Evolutionary conservation across 768 basidiomycete species (phyloP), one percentile per base, ranked within the genome.

Genomic region (Tulasnella sp.): DNA sequence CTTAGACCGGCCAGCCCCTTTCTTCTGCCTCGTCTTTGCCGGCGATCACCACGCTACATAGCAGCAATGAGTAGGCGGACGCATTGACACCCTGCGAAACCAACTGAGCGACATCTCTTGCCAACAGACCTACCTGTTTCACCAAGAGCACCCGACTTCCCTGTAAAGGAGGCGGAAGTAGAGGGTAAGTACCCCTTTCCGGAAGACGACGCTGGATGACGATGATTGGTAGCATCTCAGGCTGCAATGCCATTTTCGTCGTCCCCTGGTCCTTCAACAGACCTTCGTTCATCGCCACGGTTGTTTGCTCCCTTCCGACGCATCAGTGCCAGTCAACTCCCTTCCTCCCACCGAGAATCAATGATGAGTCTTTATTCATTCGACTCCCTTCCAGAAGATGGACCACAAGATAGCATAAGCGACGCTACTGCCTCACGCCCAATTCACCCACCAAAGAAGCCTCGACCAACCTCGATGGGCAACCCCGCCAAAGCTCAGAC

Each of bases 331-430:
- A 7, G 32, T 46, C 11, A 63, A 32, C 63, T 70, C 37, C 17
- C 69, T 70, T 12, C 75, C 74, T 45, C 62, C 75, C 7, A 83
- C 60, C 71, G 84, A 35, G 76, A 81, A 40, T 86, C 85, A 0
- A 74, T 84, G 9, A 77, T 76, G 46, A 87, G 84, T 66, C 72
- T 86, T 15, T 74, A 79, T 4, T 87, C 88, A 0, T 80, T 83
- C 63, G 84, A 85, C 58, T 86, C 85, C 0, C 70, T 83, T 7
- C 73, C 77, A 3, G 84, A 85, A 64, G 76, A 77, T 35, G 68
- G 32, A 15, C 46, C 42, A 25, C 50, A 29, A 12, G 21, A n/a
- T 63, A 35, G 57, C 64, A 19, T 43, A 59, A 12, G 57, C 65
- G 32, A 31, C 59, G 39, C 37, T n/a, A n/a, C n/a, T n/a, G n/a